phyloP scores from a whole-genome alignment of 257 asterid genomes.

The Linderniella brevidens region DNA sequence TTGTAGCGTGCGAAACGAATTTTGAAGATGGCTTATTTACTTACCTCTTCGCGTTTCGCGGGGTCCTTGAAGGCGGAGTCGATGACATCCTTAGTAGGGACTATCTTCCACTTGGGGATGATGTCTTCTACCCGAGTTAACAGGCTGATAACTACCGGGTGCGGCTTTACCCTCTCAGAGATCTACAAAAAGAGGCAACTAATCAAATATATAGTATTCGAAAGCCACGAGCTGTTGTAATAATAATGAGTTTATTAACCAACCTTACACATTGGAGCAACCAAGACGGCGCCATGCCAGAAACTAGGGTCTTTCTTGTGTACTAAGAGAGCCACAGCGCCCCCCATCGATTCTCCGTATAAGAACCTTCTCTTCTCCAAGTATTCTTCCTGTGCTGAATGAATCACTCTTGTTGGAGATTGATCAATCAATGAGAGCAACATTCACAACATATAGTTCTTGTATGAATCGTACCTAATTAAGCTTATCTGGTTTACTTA shows the following conservation, averaged over 20 bases:
- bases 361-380: conserved; percentile 44
- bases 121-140: conserved; percentile 61
- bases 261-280: conserved; percentile 98
- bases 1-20: too few relatives aligned
- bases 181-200: conserved; percentile 21
- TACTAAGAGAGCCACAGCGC: conserved; percentile 60
- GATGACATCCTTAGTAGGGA: conserved; percentile 71
- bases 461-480: too few relatives aligned
- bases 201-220: too few relatives aligned
- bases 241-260: neutral
- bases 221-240: neutral
- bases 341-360: conserved; percentile 98
- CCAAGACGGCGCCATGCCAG: conserved; percentile 89
- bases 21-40: neutral
- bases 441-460: too few relatives aligned
- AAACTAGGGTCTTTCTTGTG: conserved; percentile 67
- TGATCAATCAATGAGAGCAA: too few relatives aligned
- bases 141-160: conserved; percentile 55
- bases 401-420: too few relatives aligned
- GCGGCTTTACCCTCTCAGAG: conserved; percentile 84
- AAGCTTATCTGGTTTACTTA: conserved; percentile 17
- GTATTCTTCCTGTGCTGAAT: conserved; percentile 51
- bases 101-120: conserved; percentile 91
- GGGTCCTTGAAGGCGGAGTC: conserved; percentile 87
- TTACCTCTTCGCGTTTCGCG: conserved; percentile 59